Percentiles rank a stretch among this genome's conserved stretches.
Conservation (phyloP, 306 rosid genomes). For the Cicer arietinum region DNA sequence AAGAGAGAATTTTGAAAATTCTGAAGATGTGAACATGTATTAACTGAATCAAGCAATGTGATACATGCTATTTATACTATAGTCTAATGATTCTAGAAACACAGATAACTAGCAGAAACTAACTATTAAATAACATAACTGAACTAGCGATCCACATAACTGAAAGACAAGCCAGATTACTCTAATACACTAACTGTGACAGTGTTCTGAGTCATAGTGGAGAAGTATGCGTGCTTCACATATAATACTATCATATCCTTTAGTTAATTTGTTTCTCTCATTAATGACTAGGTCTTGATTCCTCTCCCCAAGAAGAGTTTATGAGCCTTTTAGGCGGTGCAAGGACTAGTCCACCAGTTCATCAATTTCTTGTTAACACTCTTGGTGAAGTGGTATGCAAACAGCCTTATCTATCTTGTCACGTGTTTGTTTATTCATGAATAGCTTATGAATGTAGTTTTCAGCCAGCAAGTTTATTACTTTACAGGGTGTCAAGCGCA, state of each 20-base stretch:
- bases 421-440: conserved; percentile 36
- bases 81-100: conserved; percentile 2
- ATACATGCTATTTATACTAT: conserved; percentile 17
- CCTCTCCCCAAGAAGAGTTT: conserved; percentile 92
- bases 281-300: conserved; percentile 70
- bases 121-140: not conserved
- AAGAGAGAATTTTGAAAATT: conserved; percentile 18
- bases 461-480: conserved; percentile 48
- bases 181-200: conserved; percentile 1
- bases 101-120: conserved; percentile 5
- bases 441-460: conserved; percentile 37
- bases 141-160: not conserved
- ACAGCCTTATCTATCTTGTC: conserved; percentile 31
- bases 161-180: not conserved
- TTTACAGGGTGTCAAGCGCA: conserved; percentile 85
- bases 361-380: conserved; percentile 89
- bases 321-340: conserved; percentile 96
- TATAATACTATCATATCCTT: conserved; percentile 1
- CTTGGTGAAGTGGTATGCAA: conserved; percentile 85
- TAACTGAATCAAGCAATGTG: conserved; percentile 7
- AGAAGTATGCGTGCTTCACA: not conserved
- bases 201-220: not conserved
- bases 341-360: conserved; percentile 92
- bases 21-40: conserved; percentile 7
- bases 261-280: conserved; percentile 39